Base-by-base conservation (phyloP, 2,329 filamentous ascomycete genomes). In the Colletotrichum sp. region DNA sequence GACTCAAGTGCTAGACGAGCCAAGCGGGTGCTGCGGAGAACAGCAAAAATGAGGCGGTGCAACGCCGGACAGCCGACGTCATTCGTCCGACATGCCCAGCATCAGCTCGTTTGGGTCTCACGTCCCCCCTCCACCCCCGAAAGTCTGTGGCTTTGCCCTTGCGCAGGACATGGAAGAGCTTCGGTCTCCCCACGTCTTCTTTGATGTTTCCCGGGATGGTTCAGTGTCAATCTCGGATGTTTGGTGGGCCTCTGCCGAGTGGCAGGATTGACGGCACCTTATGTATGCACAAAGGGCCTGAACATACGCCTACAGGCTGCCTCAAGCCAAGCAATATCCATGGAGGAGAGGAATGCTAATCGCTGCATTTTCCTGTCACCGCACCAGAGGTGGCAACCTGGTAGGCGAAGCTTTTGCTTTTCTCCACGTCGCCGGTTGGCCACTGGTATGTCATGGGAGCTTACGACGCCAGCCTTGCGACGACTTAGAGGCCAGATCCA, bases 391-490 rank as follows among this genome's bases (percentile, higher is more conserved):
- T 70, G 74, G 74, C 74, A 52, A 74, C 65, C 27, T 30, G 19
- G 52, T 19, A 67, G 69, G 69, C 69, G 57, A 75, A 59, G 73
- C 73, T 73, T 75, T 68, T 30, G 32, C 30, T 44, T 39, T 72
- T 60, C 68, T 36, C 73, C 73, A 74, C 48, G 73, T 64, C 61
- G 32, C 52, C 66, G 19, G 52, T 67, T 64, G 55, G 70, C 52
- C 64, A 66, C 70, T 60, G 16, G 57, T 25, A 36, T 66, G 68
- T 72, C 68, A 74, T 61, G 57, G 44, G 70, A 63, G 71, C 72
- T 76, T 66, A 76, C 74, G 74, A 76, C 66, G 74, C 59, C 74
- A 61, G 66, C 63, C 66, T 77, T 74, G 73, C 74, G 76, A 77
- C 69, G 70, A 74, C 73, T 66, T 32, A 57, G 36, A 63, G 48